phyloP scores from a whole-genome alignment of 768 basidiomycete genomes.

The Suillus subluteus region DNA sequence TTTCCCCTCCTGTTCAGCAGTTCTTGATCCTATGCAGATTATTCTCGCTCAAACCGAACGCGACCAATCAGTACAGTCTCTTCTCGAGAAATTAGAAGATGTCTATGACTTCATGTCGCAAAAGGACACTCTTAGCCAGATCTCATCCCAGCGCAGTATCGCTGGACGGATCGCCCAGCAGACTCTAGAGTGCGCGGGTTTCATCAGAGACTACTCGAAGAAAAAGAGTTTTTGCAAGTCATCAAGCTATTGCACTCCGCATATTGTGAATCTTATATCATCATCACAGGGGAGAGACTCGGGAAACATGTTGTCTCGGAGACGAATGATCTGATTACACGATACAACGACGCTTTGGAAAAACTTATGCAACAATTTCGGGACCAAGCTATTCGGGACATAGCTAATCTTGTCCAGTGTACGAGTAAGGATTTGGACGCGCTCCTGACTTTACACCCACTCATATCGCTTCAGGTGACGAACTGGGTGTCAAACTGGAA shows the following conservation, averaged over 20 bases:
- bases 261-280: too few species aligned
- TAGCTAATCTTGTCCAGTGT: background rate
- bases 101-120: conserved; percentile 7
- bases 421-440: background rate
- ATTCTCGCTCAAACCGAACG: conserved; percentile 9
- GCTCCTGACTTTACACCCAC: background rate
- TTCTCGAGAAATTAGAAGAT: conserved; percentile 2
- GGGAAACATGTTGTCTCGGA: background rate
- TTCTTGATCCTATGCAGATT: background rate
- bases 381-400: background rate
- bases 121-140: background rate
- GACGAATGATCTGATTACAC: background rate
- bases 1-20: background rate
- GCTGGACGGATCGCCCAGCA: conserved; percentile 19
- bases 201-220: conserved; percentile 30
- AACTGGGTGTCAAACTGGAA: background rate
- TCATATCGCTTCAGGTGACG: background rate
- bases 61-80: conserved; percentile 5
- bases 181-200: conserved; percentile 31
- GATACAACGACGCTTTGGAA: background rate
- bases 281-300: conserved; percentile 1
- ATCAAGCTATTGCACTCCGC: background rate
- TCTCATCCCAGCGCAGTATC: background rate
- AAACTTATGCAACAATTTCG: conserved; percentile 7
- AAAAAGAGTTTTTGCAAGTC: conserved; percentile 24